Conservation (phyloP, 805 yeast genomes). For the Suhomyces sp. region DNA sequence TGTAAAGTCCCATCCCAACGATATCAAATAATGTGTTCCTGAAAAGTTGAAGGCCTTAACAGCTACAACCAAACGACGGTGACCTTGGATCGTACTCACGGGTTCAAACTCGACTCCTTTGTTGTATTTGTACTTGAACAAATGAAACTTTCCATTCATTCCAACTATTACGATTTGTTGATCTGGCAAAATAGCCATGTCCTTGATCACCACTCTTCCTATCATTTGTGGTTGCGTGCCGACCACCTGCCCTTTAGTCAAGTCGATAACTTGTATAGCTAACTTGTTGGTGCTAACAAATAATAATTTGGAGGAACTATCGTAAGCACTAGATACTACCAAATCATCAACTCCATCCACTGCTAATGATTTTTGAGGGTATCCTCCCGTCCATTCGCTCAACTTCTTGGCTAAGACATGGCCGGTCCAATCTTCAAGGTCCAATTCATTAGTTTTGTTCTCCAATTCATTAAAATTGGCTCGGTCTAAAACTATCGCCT, state of each 20-base stretch:
- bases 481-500: constrained; percentile 40
- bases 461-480: constrained; percentile 22
- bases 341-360: constrained; percentile 20
- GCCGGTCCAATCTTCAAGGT: constrained; percentile 4
- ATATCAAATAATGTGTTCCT: constrained; percentile 39
- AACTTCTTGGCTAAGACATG: constrained; percentile 5
- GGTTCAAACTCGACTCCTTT: constrained; percentile 6
- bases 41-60: constrained; percentile 22
- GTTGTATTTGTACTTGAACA: constrained; percentile 10
- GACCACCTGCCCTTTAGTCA: constrained; percentile 11
- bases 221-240: constrained; percentile 5
- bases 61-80: constrained; percentile 37
- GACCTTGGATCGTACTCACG: constrained; percentile 23
- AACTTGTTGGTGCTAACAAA: constrained; percentile 10
- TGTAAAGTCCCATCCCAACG: constrained; percentile 61
- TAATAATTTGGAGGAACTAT: constrained; percentile 4
- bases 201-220: constrained; percentile 34
- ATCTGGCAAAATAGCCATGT: constrained; percentile 22
- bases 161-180: constrained; percentile 43
- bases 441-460: constrained; percentile 6
- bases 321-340: constrained; percentile 19
- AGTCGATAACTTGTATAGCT: constrained; percentile 19
- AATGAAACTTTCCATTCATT: constrained; percentile 49
- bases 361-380: constrained; percentile 19
- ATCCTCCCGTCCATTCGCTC: constrained; percentile 32